Percentiles rank a stretch among this genome's conserved stretches.
These are phyloP conservation scores for Stipa capillata DNA, from an alignment of 176 grass and related monocot species.

Conservation along the genomic window DNA sequence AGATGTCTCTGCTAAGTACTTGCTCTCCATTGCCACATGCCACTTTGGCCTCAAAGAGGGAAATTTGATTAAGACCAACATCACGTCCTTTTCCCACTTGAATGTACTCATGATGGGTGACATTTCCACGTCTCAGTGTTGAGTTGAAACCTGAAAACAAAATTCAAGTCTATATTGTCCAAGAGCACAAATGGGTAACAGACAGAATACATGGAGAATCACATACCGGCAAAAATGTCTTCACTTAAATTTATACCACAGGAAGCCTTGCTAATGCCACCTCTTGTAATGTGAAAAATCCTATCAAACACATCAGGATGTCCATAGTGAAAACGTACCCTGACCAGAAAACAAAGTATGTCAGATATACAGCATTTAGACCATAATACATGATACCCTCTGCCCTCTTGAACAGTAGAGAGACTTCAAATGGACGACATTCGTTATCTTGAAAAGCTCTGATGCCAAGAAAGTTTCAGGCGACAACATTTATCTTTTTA, in stretches of 20 bases:
- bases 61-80: conserved; percentile 86
- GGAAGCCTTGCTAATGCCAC: conserved; percentile 92
- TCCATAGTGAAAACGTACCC: conserved; percentile 94
- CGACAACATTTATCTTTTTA: background rate
- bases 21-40: conserved; percentile 92
- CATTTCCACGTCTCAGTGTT: conserved; percentile 79
- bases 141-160: conserved; percentile 75
- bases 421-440: background rate
- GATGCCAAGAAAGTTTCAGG: background rate
- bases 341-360: conserved; percentile 29
- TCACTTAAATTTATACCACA: conserved; percentile 80
- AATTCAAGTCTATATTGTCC: background rate
- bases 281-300: conserved; percentile 94
- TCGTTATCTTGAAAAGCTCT: conserved; percentile 13
- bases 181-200: background rate
- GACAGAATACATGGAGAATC: conserved; percentile 19
- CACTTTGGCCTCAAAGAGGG: conserved; percentile 93
- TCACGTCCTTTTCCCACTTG: conserved; percentile 91
- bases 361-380: conserved; percentile 10
- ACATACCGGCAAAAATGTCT: conserved; percentile 74
- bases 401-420: background rate
- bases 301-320: conserved; percentile 98
- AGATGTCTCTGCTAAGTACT: conserved; percentile 81
- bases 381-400: background rate
- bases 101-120: conserved; percentile 92